Percentiles rank a stretch among this genome's conserved stretches.
phyloP scores from a whole-genome alignment of 352 stramenopile species.

The Phytophthora parvispora region DNA sequence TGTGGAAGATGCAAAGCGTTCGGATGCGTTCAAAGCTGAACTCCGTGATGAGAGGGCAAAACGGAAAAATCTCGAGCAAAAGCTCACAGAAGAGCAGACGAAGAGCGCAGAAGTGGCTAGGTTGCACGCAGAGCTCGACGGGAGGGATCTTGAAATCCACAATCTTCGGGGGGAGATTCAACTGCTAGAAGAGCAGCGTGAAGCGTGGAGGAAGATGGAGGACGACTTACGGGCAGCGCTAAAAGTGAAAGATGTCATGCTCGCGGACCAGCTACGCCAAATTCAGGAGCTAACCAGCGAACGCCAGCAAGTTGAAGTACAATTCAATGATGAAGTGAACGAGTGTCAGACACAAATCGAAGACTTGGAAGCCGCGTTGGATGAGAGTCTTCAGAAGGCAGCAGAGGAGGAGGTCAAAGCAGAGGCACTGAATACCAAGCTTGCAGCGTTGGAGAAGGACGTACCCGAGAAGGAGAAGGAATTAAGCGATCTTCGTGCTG shows the following conservation, averaged over 20 bases:
- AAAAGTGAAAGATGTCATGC: conserved; percentile 83
- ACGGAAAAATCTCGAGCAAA: conserved; percentile 39
- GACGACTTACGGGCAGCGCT: conserved; percentile 62
- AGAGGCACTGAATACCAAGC: conserved; percentile 25
- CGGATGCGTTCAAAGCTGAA: conserved; percentile 54
- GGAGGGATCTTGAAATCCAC: conserved; percentile 21
- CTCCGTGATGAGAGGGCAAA: conserved; percentile 37
- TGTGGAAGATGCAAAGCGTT: conserved; percentile 49
- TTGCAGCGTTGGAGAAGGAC: conserved; percentile 30
- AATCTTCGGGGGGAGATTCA: conserved; percentile 35
- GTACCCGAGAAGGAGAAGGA: conserved; percentile 27
- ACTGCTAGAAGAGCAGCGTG: conserved; percentile 23
- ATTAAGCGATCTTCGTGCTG: conserved; percentile 5
- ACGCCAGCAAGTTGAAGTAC: conserved; percentile 37
- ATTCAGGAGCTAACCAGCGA: conserved; percentile 51
- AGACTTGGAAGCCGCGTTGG: conserved; percentile 67
- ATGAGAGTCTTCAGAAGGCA: conserved; percentile 63
- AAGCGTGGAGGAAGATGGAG: conserved; percentile 54
- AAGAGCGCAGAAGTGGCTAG: conserved; percentile 24
- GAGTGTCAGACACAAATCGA: conserved; percentile 66
- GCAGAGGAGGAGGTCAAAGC: conserved; percentile 46
- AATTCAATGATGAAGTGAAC: conserved; percentile 59
- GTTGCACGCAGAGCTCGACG: conserved; percentile 35
- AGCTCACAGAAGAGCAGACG: conserved; percentile 32
- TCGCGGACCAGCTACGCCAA: conserved; percentile 70